Conservation (phyloP, 495 filamentous ascomycete species). For the Xylaria cubensis region DNA sequence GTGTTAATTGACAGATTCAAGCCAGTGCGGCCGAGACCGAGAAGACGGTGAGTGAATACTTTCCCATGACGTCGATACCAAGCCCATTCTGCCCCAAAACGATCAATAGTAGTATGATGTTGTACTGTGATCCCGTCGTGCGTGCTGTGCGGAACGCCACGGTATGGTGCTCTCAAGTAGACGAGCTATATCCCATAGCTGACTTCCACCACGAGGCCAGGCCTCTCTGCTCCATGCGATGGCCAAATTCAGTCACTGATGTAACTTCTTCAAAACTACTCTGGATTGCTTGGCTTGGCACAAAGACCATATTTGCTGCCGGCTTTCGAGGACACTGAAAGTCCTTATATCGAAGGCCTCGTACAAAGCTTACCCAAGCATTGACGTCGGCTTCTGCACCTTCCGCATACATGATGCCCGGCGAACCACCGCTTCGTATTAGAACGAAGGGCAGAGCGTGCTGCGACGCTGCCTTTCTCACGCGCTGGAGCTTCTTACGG, state of each 20-base stretch:
- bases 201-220: conserved; percentile 38
- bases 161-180: conserved; percentile 2
- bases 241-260: conserved; percentile 38
- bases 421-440: conserved; percentile 68
- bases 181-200: conserved; percentile 35
- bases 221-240: conserved; percentile 39
- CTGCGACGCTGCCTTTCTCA: conserved; percentile 67
- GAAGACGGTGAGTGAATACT: neutral
- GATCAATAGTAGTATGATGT: neutral
- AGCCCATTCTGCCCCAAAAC: neutral
- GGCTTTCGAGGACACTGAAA: conserved; percentile 39
- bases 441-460: conserved; percentile 62
- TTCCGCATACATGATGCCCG: conserved; percentile 82
- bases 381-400: conserved; percentile 50
- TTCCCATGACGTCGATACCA: neutral
- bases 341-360: conserved; percentile 40
- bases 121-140: neutral
- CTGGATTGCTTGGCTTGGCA: conserved; percentile 4
- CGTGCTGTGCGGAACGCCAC: neutral
- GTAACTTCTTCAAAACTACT: conserved; percentile 35
- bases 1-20: conserved; percentile 1
- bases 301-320: conserved; percentile 13
- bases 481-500: conserved; percentile 73
- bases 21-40: neutral
- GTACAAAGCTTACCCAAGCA: conserved; percentile 40